Evolutionary conservation across 805 yeast genomes (phyloP).

Genomic region (Blastobotrys robertii): DNA sequence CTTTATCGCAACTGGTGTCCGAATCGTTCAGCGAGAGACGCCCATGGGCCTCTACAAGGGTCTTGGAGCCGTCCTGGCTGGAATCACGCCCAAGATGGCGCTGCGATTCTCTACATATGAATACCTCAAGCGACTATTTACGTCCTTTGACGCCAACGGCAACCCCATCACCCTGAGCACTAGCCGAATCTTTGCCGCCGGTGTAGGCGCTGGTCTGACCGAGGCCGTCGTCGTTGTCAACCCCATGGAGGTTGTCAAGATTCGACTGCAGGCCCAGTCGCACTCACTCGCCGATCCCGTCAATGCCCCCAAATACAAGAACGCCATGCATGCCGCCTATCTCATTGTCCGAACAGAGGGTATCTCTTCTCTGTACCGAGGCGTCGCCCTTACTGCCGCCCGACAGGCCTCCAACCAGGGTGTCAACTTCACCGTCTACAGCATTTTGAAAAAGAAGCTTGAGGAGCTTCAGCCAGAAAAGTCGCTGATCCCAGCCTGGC

Average conservation of each 20-base stretch:
- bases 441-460: conserved; percentile 65
- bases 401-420: conserved; percentile 98
- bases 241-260: conserved; percentile 96
- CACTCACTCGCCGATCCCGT: conserved; percentile 81
- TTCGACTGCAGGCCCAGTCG: conserved; percentile 90
- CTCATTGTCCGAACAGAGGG: conserved; percentile 89
- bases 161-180: conserved; percentile 45
- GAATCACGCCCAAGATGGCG: conserved; percentile 98
- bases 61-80: conserved; percentile 92
- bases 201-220: conserved; percentile 95
- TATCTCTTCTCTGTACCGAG: conserved; percentile 76
- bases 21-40: conserved; percentile 71
- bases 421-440: conserved; percentile 93
- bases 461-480: conserved; percentile 41
- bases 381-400: conserved; percentile 91
- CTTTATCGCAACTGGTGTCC: conserved; percentile 68
- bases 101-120: conserved; percentile 92
- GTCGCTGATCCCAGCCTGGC: conserved; percentile 80
- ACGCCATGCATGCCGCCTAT: conserved; percentile 85
- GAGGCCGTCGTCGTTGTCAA: conserved; percentile 93
- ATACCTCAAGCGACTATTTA: conserved; percentile 63
- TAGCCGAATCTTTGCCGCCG: conserved; percentile 72
- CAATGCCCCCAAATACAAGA: conserved; percentile 74
- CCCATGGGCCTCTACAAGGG: conserved; percentile 87
- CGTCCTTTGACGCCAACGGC: conserved; percentile 45